A percentile compares a stretch with the other conserved stretches of the same genome.
Conservation (phyloP, 148 eudicot genomes). For the Linanthus parryae region DNA sequence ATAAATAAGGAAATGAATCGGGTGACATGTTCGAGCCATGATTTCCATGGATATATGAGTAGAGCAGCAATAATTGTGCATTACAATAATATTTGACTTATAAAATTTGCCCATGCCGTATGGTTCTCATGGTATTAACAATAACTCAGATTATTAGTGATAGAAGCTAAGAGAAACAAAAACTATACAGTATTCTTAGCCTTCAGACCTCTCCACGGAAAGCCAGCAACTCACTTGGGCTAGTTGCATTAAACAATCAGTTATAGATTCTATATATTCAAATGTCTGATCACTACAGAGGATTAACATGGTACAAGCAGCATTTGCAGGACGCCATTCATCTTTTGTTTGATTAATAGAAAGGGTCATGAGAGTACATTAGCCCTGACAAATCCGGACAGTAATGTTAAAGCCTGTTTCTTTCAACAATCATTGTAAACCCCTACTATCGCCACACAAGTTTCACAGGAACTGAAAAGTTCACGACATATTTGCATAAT, state of each 20-base stretch:
- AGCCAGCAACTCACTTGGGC: background rate
- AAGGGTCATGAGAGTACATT: background rate
- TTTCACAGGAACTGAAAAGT: too few species aligned
- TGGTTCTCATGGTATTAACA: too few species aligned
- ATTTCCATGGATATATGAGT: background rate
- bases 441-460: too few species aligned
- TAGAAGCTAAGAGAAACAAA: background rate
- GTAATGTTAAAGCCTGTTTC: background rate
- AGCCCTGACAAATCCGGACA: background rate
- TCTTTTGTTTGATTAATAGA: too few species aligned
- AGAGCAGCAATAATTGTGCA: background rate
- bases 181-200: background rate
- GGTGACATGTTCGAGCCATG: constrained; percentile 8
- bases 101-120: background rate
- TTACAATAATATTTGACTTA: constrained; percentile 9
- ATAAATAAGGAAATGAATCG: background rate
- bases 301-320: background rate
- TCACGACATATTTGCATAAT: too few species aligned
- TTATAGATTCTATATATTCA: background rate
- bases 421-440: background rate
- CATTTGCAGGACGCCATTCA: background rate
- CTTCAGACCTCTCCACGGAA: background rate
- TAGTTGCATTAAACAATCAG: background rate
- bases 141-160: background rate
- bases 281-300: background rate